Conservation (phyloP, 805 yeast genomes). For the Yamadazyma sp. region DNA sequence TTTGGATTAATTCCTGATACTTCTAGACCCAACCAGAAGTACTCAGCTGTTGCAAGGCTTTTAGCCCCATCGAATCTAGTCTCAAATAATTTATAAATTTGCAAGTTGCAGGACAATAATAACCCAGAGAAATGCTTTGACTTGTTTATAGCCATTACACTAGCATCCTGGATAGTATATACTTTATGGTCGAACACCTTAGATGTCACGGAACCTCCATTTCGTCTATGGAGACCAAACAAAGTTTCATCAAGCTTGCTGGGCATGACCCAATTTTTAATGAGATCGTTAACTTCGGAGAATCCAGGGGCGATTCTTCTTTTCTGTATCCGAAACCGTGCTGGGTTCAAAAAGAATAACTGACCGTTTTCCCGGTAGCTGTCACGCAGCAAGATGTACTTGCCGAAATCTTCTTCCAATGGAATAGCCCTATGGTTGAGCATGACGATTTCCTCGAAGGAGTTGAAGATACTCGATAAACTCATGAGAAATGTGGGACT, state of each 20-base stretch:
- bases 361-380: slow-evolving; percentile 24
- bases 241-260: slow-evolving; percentile 17
- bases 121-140: slow-evolving; percentile 26
- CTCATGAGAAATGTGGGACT: slow-evolving; percentile 19
- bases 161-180: slow-evolving; percentile 27
- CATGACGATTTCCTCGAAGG: slow-evolving; percentile 32
- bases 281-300: slow-evolving; percentile 27
- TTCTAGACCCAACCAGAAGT: slow-evolving; percentile 37
- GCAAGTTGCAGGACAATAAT: slow-evolving; percentile 26
- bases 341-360: slow-evolving; percentile 29
- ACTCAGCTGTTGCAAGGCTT: slow-evolving; percentile 21
- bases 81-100: slow-evolving; percentile 21
- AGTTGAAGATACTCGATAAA: slow-evolving; percentile 30
- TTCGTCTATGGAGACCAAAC: slow-evolving; percentile 20
- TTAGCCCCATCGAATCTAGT: slow-evolving; percentile 19
- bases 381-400: slow-evolving; percentile 19
- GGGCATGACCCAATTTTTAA: slow-evolving; percentile 23
- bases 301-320: slow-evolving; percentile 27
- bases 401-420: slow-evolving; percentile 19
- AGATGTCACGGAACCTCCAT: slow-evolving; percentile 12
- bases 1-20: slow-evolving; percentile 23
- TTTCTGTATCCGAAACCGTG: slow-evolving; percentile 19
- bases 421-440: slow-evolving; percentile 30
- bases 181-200: slow-evolving; percentile 24
- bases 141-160: slow-evolving; percentile 29